These are phyloP conservation scores for Euryodendron excelsum DNA, from an alignment of 148 eudicot genomes.

Conservation along the genomic window DNA sequence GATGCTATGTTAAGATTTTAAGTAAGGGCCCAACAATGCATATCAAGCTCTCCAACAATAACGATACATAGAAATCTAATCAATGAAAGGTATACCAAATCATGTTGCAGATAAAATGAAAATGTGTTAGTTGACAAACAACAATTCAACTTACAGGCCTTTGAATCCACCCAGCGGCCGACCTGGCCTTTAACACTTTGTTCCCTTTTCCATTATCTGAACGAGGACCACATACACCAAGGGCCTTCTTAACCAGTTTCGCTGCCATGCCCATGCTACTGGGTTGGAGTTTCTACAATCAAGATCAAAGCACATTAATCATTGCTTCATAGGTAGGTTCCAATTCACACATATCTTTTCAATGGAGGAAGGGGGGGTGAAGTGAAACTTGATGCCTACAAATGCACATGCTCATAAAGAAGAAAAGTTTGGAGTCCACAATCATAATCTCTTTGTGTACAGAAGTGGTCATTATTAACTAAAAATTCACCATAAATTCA, in stretches of 20 bases:
- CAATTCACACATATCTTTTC: too few relatives aligned
- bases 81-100: background rate
- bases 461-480: background rate
- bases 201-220: constrained; percentile 28
- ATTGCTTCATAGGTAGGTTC: too few relatives aligned
- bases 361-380: too few relatives aligned
- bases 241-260: constrained; percentile 34
- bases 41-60: background rate
- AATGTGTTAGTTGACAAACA: background rate
- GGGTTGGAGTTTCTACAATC: constrained; percentile 49
- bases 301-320: constrained; percentile 7
- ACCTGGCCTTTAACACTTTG: constrained; percentile 26
- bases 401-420: background rate
- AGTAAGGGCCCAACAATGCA: background rate
- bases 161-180: constrained; percentile 29
- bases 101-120: background rate
- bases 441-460: too few relatives aligned
- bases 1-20: too few relatives aligned
- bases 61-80: background rate
- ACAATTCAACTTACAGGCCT: constrained; percentile 49
- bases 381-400: background rate
- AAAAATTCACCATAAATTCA: background rate
- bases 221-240: constrained; percentile 23
- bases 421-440: background rate
- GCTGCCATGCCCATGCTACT: constrained; percentile 40